Base-by-base conservation (phyloP, 2,329 filamentous ascomycete species). In the Fusarium sp. region DNA sequence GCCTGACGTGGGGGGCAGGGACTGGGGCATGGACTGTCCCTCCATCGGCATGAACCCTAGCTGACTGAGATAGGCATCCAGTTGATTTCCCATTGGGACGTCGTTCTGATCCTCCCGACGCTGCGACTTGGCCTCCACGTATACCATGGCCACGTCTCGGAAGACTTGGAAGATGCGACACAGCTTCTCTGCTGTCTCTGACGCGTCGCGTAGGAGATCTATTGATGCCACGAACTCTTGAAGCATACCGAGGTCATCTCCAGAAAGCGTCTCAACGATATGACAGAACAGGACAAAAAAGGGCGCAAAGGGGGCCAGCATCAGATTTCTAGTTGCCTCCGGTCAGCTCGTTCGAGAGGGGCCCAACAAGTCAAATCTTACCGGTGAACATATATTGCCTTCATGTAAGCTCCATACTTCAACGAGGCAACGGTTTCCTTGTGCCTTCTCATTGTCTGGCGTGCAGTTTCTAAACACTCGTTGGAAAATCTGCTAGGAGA, bases 11-110 rank as follows among this genome's bases (percentile, higher is more conserved):
- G 20, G 54, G 7, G 23, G 32, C 1, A 57, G 14, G 20, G 54
- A 20, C 16, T 57, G 54, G 23, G 34, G 54, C 20, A 57, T 39
- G 3, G 54, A 14, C 25, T 80, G 76, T 48, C 82, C 80, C 18
- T 82, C 82, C 14, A 72, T 76, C 58, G 88, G 87, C 70, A 90
- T 89, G 66, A 92, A 85, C 0, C 91, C 91, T 20, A 93, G 84
- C 27, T 90, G 90, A 73, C 85, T 88, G 1, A 93, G 84, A 73
- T 92, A 93, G 63, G 88, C 87, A 74, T 92, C 90, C 70, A 93
- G 90, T 74, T 90, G 88, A 64, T 88, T 85, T 1, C 87, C 88
- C 6, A 89, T 87, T 6, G 85, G 84, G 5, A 57, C 10, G 5
- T 81, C 81, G 75, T 88, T 83, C 41, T 86, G 81, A 70, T 86